Percentiles rank a stretch among this genome's conserved stretches.
These are phyloP conservation scores for Blastobotrys attinorum DNA, from an alignment of 805 yeast genomes.

Conservation along the genomic window DNA sequence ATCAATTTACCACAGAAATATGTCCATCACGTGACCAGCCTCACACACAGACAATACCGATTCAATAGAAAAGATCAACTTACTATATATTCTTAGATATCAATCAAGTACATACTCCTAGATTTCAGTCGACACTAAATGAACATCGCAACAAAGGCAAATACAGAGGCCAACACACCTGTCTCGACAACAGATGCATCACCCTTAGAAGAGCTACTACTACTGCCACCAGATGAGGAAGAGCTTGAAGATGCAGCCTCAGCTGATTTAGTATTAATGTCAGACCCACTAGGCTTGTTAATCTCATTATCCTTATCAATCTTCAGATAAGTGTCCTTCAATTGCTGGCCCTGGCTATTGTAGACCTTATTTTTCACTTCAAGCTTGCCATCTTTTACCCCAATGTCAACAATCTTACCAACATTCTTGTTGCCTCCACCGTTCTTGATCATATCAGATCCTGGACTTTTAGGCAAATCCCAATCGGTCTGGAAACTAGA, in stretches of 20 bases:
- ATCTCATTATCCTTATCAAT: slow-evolving; percentile 18
- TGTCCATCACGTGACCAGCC: no score
- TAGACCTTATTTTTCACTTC: slow-evolving; percentile 24
- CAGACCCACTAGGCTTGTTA: slow-evolving; percentile 18
- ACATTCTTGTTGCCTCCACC: slow-evolving; percentile 33
- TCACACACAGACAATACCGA: no score
- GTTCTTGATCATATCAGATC: slow-evolving; percentile 25
- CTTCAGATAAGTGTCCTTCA: slow-evolving; percentile 20
- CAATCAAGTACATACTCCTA: no score
- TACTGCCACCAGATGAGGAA: slow-evolving; percentile 12
- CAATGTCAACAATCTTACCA: slow-evolving; percentile 27
- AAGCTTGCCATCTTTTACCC: slow-evolving; percentile 13
- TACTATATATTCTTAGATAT: no score
- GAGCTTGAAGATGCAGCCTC: slow-evolving; percentile 14
- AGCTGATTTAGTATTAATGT: slow-evolving; percentile 10
- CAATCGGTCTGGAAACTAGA: slow-evolving; percentile 24
- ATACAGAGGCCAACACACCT: neutral
- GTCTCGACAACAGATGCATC: slow-evolving; percentile 11
- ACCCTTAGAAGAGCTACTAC: slow-evolving; percentile 10
- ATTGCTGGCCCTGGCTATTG: slow-evolving; percentile 24
- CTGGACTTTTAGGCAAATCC: slow-evolving; percentile 32
- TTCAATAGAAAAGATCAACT: no score
- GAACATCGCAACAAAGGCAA: slow-evolving; percentile 1
- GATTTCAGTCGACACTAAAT: no score
- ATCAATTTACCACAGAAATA: no score